Evolutionary conservation across 1,139 yeast genomes (phyloP), one percentile per base, ranked within the genome.

Genomic region (Protomyces inouyei): DNA sequence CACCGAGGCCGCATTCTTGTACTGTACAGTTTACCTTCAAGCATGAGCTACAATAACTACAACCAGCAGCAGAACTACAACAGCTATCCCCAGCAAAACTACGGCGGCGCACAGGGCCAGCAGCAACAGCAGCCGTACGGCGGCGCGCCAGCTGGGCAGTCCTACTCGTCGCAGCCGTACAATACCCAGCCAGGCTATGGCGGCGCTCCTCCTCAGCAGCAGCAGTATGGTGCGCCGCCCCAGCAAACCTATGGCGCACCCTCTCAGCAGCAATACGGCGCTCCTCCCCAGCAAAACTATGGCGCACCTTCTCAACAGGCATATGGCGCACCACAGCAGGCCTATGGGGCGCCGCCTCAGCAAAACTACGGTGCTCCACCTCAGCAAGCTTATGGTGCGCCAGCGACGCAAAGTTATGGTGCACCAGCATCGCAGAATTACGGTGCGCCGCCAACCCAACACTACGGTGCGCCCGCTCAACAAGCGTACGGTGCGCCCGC

Each of bases 21-120:
- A 28, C 32, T 4, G 32, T 28, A 40, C 45, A 16, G 18, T 16
- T 25, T 5, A 25, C 28, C 28, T 6, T 28, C 18, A 23, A 36
- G 48, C 38, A 57, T 57, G 61, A 61, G 57, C 43, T 37, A 57
- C 56, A 56, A 56, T 51, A 51, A 43, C 46, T 48, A 57, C 35
- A 52, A 36, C 16, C 46, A 46, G 45, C 35, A 43, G 45, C 16
- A 37, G 2, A 37, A 37, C 43, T 37, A 37, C 43, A 37, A 37
- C 18, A 12, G 16, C 14, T 5, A 9, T 16, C 48, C 16, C 23
- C 48, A 43, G 18, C 38, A 51, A 32, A 55, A 46, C 36, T 28
- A 57, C 40, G 64, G 57, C 36, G 5, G 53, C 18, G 52, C 56
- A 18, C 55, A 48, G 28, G 37, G 51, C 14, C 57, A 55, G n/a